Base-by-base conservation (phyloP, 768 basidiomycete genomes). In the Leccinum pellstonianum region DNA sequence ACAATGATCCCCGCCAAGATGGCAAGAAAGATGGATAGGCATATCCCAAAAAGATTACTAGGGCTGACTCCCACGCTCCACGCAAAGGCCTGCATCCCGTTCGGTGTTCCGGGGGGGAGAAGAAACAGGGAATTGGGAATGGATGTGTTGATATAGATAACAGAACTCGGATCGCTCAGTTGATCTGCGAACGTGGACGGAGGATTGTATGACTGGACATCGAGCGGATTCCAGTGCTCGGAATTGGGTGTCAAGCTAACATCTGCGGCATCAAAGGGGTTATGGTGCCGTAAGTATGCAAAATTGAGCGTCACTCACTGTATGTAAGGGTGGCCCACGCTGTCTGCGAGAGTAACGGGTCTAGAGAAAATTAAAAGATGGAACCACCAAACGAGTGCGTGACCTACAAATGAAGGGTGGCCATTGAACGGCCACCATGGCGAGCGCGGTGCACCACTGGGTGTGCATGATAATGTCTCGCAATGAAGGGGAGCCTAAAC, bases 391-490 rank as follows among this genome's bases (percentile, higher is more conserved):
- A 41, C 41, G 41, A 41, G 41, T 1, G 41, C 10, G 33, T 17
- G 51, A 81, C 90, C 64, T 66, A 95, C 95, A 98, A 61, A 89
- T 82, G 73, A 95, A 98, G 15, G 80, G 79, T 0, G 97, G 96
- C 96, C 96, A 99, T 70, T 92, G 83, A 21, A 98, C 93, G 35
- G 96, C 93, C 56, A 98, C 86, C 91, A 97, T 95, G 33, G 86
- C 86, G 14, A 99, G 78, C 33, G 88, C 83, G 43, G 92, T 83
- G 71, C 90, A 92, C 90, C 91, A 98, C 65, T 97, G 95, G 0
- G 95, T 91, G 68, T 95, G 93, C 73, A 93, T 90, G 53, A 98
- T 83, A 54, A 99, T 82, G 73, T 99, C 97, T 55, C 95, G 81
- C 76, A 95, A 77, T 6, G 93, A 93, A 2, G 97, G 96, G 0